Evolutionary conservation across 306 rosid genomes (phyloP).

Genomic region (Crataegus laevigata): DNA sequence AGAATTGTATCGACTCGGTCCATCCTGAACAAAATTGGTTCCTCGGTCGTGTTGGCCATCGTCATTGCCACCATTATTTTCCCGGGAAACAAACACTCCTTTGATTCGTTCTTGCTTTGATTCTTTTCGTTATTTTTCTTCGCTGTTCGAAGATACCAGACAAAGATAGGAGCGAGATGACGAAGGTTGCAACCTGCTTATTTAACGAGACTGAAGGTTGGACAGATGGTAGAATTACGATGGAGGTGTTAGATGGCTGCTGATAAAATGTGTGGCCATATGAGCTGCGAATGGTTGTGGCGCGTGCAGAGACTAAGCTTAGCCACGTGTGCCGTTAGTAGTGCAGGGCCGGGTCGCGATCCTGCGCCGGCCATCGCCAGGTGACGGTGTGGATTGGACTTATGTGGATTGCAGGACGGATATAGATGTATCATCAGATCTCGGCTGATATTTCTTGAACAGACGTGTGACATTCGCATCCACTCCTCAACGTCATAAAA

Average conservation of each 20-base stretch:
- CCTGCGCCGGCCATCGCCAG: background rate
- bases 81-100: slow-evolving; percentile 24
- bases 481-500: too few species aligned
- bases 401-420: background rate
- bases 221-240: background rate
- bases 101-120: background rate
- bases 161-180: background rate
- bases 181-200: background rate
- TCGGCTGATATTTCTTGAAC: background rate
- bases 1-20: slow-evolving; percentile 64
- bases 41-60: slow-evolving; percentile 25
- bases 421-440: background rate
- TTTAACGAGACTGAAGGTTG: background rate
- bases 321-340: background rate
- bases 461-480: too few species aligned
- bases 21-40: slow-evolving; percentile 60
- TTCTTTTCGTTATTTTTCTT: background rate
- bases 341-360: background rate
- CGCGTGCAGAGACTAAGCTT: background rate
- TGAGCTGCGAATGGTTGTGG: background rate
- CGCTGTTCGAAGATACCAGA: background rate
- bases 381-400: background rate
- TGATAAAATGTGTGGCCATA: background rate
- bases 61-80: slow-evolving; percentile 20
- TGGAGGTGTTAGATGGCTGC: background rate